Conservation (phyloP, 352 stramenopile species). For the Phytophthora idaei region DNA sequence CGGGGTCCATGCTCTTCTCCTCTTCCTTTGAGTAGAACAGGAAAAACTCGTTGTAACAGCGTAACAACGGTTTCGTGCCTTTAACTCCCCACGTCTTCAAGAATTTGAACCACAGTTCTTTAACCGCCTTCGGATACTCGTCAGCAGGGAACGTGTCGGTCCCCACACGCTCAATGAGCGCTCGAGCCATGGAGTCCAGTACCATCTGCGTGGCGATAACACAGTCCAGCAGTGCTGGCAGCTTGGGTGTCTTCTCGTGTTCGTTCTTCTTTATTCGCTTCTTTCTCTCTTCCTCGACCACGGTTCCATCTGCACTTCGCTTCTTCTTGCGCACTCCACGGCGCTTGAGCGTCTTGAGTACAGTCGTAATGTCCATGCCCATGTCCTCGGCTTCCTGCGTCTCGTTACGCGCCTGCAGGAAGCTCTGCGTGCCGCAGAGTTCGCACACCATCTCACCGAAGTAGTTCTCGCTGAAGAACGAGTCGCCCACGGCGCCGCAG, state of each 20-base stretch:
- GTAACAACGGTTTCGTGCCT: constrained; percentile 60
- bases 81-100: constrained; percentile 67
- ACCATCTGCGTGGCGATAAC: constrained; percentile 68
- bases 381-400: constrained; percentile 84
- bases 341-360: constrained; percentile 46
- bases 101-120: constrained; percentile 73
- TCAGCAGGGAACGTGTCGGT: constrained; percentile 42
- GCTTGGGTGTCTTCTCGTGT: constrained; percentile 1
- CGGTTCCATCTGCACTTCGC: constrained; percentile 18
- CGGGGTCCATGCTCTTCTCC: constrained; percentile 55
- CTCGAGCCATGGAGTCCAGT: constrained; percentile 53
- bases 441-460: constrained; percentile 88
- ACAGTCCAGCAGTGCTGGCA: constrained; percentile 59
- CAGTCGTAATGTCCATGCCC: constrained; percentile 46
- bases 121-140: constrained; percentile 55
- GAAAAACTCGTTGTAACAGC: constrained; percentile 80
- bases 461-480: constrained; percentile 86
- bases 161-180: constrained; percentile 48
- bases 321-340: constrained; percentile 39
- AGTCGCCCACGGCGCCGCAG: constrained; percentile 75
- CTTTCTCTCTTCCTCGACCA: constrained; percentile 1
- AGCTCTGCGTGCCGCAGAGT: constrained; percentile 84
- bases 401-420: constrained; percentile 82
- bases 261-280: constrained; percentile 11
- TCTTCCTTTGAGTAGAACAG: constrained; percentile 31